phyloP scores from a whole-genome alignment of 352 stramenopile genomes.

The Thalassiosira mediterranea region DNA sequence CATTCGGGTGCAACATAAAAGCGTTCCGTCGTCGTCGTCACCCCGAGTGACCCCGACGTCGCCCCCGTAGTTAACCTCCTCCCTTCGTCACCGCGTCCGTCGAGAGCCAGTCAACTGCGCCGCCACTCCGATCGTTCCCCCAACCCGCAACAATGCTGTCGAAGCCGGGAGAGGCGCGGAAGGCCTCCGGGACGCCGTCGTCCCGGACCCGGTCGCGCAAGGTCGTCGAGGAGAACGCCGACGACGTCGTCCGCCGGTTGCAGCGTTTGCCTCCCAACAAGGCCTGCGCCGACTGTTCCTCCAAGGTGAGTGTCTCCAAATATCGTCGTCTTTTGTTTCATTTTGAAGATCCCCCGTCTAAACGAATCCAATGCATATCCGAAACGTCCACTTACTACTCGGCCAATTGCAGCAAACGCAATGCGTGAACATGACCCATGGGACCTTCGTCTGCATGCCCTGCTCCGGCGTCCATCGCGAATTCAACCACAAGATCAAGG shows the following conservation, averaged over 20 bases:
- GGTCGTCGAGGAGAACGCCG: slow-evolving; percentile 24
- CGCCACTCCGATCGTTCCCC: too few species aligned
- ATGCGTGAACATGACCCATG: slow-evolving; percentile 72
- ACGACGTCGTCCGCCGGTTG: slow-evolving; percentile 52
- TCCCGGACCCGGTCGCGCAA: slow-evolving; percentile 17
- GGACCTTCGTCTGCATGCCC: slow-evolving; percentile 78
- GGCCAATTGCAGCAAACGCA: slow-evolving; percentile 45
- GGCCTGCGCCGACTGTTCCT: slow-evolving; percentile 67
- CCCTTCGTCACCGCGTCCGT: too few species aligned
- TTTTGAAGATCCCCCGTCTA: too few species aligned
- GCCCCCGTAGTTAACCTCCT: too few species aligned
- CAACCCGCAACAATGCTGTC: slow-evolving; percentile 26
- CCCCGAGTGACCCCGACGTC: too few species aligned
- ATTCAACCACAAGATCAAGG: slow-evolving; percentile 80
- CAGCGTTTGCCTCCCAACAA: slow-evolving; percentile 69
- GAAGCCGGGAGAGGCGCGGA: slow-evolving; percentile 36
- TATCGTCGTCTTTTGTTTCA: too few species aligned
- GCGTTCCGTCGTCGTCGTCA: too few species aligned
- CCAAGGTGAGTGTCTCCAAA: slow-evolving; percentile 65
- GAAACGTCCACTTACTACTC: too few species aligned
- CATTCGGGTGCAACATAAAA: too few species aligned
- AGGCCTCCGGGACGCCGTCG: slow-evolving; percentile 1
- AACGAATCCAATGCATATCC: too few species aligned
- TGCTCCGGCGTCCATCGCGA: slow-evolving; percentile 81
- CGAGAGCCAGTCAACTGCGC: too few species aligned